A percentile compares a stretch with the other conserved stretches of the same genome.
phyloP scores from a whole-genome alignment of 163 green algal species.

The Chlamydomonas reinhardtii region DNA sequence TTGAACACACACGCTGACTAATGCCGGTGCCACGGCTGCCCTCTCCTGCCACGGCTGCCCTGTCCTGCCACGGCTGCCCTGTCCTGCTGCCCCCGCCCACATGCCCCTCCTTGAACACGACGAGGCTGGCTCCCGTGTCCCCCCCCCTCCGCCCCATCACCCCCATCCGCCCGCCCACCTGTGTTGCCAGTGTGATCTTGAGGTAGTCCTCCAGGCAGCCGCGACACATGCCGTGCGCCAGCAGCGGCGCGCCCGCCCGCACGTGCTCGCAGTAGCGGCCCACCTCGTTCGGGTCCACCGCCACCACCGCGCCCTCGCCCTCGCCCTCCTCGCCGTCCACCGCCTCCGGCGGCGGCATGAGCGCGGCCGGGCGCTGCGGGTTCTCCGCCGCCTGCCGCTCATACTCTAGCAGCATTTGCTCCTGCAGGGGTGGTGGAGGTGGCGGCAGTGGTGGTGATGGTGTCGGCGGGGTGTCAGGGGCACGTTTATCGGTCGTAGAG shows the following conservation, averaged over 20 bases:
- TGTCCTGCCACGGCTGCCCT: too few species aligned
- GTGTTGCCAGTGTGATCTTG: constrained; percentile 14
- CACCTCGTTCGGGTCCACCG: not conserved
- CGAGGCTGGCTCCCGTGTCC: too few species aligned
- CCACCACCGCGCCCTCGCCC: not conserved
- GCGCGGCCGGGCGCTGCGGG: not conserved
- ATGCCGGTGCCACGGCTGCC: too few species aligned
- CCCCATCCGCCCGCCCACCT: constrained; percentile 8
- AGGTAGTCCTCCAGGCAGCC: constrained; percentile 79
- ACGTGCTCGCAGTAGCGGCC: constrained; percentile 57
- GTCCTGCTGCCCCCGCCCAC: too few species aligned
- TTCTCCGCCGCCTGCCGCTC: constrained; percentile 20
- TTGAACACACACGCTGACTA: too few species aligned
- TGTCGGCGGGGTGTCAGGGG: too few species aligned
- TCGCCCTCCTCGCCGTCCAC: not conserved
- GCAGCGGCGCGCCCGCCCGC: constrained; percentile 48
- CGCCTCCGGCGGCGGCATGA: not conserved
- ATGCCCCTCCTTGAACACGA: too few species aligned
- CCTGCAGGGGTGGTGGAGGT: not conserved
- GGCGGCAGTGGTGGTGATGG: too few species aligned
- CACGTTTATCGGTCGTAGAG: too few species aligned
- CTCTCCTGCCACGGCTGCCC: too few species aligned
- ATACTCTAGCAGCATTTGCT: constrained; percentile 35
- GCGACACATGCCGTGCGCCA: constrained; percentile 81
- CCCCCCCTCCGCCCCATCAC: not conserved